Evolutionary conservation across 73 alveolate species (phyloP), one percentile per base, ranked within the genome.

Genomic region (Paramecium sonneborni): DNA sequence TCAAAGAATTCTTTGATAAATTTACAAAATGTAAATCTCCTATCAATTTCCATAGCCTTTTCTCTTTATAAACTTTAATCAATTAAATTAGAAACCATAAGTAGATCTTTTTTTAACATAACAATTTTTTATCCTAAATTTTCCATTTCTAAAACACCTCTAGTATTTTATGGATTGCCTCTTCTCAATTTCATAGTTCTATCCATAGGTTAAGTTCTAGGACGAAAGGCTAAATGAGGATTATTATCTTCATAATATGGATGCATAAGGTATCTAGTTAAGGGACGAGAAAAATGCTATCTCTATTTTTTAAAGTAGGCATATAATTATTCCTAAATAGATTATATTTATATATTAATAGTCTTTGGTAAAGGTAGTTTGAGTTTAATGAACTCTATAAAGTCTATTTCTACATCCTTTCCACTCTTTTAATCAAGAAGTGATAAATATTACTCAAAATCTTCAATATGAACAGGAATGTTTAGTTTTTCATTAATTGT

Each of bases 171-270:
- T 2, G 74, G 24, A 30, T 38, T 24, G 9, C 76, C 76, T 12
- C 90, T 39, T 44, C 90, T 79, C 26, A 79, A 34, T 23, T 39
- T 79, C 90, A 79, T 79, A 0, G 74, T 43, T 18, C 74, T 38
- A 43, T 79, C 74, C 43, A 37, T 38, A 7, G 90, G 90, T 43
- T 32, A 20, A 0, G 69, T 23, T 41, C 90, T 20, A 44, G 90
- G 90, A 21, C 90, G 35, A 46, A 79, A 79, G 9, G 90, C 90
- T 20, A 79, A 12, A 23, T 43, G 74, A 11, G 90, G 90, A 43
- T 79, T 79, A 2, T 39, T 38, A 34, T 79, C 90, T 34, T 79
- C 90, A 23, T 38, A 79, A 79, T 79, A 79, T 21, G 90, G 90
- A 41, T 79, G 74, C 90, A 79, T 79, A 23, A 79, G 55, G 18